Conservation (phyloP, 2,329 filamentous ascomycete species). For the Alternaria arbusti region DNA sequence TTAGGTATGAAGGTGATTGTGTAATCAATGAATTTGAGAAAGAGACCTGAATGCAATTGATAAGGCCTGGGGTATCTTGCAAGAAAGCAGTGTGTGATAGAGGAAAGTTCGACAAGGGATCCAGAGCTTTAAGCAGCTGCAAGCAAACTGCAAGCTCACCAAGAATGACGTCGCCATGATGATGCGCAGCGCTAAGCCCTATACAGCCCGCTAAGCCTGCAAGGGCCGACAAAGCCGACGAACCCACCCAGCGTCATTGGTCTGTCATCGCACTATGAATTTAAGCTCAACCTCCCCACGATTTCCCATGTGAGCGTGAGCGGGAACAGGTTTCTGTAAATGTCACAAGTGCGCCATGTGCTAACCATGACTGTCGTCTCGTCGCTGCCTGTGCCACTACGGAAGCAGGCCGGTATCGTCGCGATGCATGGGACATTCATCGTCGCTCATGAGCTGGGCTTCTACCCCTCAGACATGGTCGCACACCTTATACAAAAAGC, state of each 20-base stretch:
- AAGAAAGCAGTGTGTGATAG: constrained; percentile 3
- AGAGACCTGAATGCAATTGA: not conserved
- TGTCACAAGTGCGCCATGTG: not conserved
- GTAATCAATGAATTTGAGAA: constrained; percentile 7
- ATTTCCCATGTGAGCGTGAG: not conserved
- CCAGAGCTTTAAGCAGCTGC: constrained; percentile 13
- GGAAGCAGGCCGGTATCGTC: not conserved
- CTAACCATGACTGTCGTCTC: too few species aligned
- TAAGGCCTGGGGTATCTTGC: constrained; percentile 8
- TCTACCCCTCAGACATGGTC: too few species aligned
- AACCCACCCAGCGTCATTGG: constrained; percentile 8
- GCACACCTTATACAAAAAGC: too few species aligned
- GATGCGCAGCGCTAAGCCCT: constrained; percentile 9
- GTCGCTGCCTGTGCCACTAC: too few species aligned
- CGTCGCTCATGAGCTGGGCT: not conserved
- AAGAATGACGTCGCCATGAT: constrained; percentile 19
- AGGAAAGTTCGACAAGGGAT: not conserved
- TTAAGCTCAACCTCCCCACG: constrained; percentile 11
- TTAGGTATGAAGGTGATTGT: not conserved
- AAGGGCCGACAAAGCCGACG: not conserved
- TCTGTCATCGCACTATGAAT: constrained; percentile 4
- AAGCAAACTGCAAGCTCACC: constrained; percentile 1
- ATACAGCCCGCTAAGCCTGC: not conserved
- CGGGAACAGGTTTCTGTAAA: constrained; percentile 2
- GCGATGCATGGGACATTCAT: not conserved